These are phyloP conservation scores for Hyaloscypha bicolor DNA, from an alignment of 495 filamentous ascomycete genomes.

Conservation along the genomic window DNA sequence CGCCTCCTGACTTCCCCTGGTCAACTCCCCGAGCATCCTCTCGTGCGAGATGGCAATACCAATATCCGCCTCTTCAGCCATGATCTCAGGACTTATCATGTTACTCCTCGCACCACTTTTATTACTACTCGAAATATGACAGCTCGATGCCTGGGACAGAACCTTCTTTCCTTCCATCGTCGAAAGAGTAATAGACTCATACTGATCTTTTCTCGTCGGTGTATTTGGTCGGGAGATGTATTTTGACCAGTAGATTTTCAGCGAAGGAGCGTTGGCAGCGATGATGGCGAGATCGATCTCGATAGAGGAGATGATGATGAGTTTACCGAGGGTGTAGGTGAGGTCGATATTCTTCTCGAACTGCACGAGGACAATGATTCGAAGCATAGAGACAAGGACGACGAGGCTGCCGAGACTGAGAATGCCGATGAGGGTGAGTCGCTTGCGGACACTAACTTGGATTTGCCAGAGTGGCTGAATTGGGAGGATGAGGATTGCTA, in stretches of 20 bases:
- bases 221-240: neutral
- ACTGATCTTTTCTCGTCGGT: neutral
- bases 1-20: neutral
- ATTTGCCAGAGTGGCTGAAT: conserved; percentile 41
- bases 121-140: neutral
- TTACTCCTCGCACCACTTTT: neutral
- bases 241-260: conserved; percentile 27
- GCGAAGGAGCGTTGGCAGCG: conserved; percentile 36
- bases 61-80: neutral
- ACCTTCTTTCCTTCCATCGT: neutral
- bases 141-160: neutral
- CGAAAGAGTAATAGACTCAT: neutral
- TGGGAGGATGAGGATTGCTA: conserved; percentile 42
- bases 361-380: conserved; percentile 32
- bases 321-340: conserved; percentile 36
- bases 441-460: conserved; percentile 34
- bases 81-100: neutral
- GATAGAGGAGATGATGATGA: conserved; percentile 37
- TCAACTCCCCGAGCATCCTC: neutral
- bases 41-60: neutral
- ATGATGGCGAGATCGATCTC: conserved; percentile 38
- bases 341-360: conserved; percentile 28
- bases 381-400: conserved; percentile 29
- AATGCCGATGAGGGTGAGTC: conserved; percentile 13
- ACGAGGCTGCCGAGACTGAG: conserved; percentile 32